A percentile compares a stretch with the other conserved stretches of the same genome.
phyloP scores from a whole-genome alignment of 2,329 filamentous ascomycete genomes.

The Diaporthe citriasiana region DNA sequence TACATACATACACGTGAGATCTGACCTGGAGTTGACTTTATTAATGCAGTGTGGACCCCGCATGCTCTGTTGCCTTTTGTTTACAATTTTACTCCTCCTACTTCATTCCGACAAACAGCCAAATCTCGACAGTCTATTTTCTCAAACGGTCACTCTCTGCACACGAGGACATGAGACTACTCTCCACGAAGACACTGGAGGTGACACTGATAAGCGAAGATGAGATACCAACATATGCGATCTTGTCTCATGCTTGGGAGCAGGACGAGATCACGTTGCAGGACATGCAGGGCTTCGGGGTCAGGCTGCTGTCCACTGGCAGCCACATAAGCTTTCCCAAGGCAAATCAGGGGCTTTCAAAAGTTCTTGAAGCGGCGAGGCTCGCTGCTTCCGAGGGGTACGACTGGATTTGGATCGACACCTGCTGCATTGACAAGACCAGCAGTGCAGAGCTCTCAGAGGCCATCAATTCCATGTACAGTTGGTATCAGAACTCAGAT shows the following conservation, averaged over 20 bases:
- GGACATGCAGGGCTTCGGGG: neutral
- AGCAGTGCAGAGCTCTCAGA: slow-evolving; percentile 17
- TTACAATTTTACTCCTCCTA: neutral
- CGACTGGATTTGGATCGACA: slow-evolving; percentile 12
- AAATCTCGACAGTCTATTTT: neutral
- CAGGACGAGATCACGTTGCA: slow-evolving; percentile 1
- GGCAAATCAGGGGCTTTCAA: neutral
- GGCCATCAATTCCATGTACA: slow-evolving; percentile 12
- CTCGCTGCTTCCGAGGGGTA: neutral
- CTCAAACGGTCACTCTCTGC: neutral
- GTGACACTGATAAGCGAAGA: neutral
- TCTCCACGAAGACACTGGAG: neutral
- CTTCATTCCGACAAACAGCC: neutral
- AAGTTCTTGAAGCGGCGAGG: neutral
- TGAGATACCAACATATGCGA: slow-evolving; percentile 4
- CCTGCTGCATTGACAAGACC: slow-evolving; percentile 22
- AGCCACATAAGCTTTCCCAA: neutral
- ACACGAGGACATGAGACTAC: neutral
- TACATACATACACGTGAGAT: too few species aligned
- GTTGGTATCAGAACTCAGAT: neutral
- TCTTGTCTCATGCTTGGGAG: slow-evolving; percentile 15
- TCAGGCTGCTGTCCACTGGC: neutral
- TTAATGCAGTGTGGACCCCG: neutral
- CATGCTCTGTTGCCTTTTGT: neutral
- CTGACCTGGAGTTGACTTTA: neutral